Evolutionary conservation across 2,329 filamentous ascomycete genomes (phyloP).

Genomic region (Sporothrix phasma): DNA sequence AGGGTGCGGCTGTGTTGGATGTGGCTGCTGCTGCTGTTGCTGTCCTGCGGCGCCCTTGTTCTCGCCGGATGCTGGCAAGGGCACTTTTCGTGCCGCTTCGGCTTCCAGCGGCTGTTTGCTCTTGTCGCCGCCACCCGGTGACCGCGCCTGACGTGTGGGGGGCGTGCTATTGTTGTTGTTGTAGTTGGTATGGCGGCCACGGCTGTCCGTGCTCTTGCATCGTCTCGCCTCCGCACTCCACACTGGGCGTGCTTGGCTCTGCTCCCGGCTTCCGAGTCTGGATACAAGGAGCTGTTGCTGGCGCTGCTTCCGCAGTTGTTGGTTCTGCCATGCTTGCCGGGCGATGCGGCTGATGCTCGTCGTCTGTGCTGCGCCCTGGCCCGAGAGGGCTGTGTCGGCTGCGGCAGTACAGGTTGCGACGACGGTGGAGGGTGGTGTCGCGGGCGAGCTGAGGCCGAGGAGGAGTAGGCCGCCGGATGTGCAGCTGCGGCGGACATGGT

Average conservation of each 20-base stretch:
- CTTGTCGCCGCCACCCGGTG: background rate
- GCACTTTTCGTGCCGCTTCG: background rate
- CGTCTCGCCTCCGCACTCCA: slow-evolving; percentile 21
- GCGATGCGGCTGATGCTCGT: slow-evolving; percentile 29
- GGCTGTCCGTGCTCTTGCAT: slow-evolving; percentile 25
- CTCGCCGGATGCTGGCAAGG: background rate
- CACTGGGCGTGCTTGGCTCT: background rate
- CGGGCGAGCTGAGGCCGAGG: slow-evolving; percentile 34
- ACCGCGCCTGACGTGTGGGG: background rate
- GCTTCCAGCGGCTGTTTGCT: background rate
- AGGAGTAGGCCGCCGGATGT: slow-evolving; percentile 46
- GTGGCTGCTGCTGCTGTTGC: slow-evolving; percentile 10
- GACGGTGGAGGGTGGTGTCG: slow-evolving; percentile 30
- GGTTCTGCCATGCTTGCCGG: slow-evolving; percentile 25
- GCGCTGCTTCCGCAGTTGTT: slow-evolving; percentile 23
- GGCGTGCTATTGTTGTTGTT: slow-evolving; percentile 9
- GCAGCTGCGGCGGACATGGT: slow-evolving; percentile 40
- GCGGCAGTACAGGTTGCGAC: slow-evolving; percentile 31
- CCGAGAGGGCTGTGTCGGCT: slow-evolving; percentile 27
- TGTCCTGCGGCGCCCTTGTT: background rate
- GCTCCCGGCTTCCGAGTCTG: background rate
- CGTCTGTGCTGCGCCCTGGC: slow-evolving; percentile 22
- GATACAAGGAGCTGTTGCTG: slow-evolving; percentile 6
- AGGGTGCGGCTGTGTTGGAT: slow-evolving; percentile 13
- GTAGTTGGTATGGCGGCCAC: too few relatives aligned